Conservation (phyloP, 805 yeast genomes). For the Lipomyces yamadae region DNA sequence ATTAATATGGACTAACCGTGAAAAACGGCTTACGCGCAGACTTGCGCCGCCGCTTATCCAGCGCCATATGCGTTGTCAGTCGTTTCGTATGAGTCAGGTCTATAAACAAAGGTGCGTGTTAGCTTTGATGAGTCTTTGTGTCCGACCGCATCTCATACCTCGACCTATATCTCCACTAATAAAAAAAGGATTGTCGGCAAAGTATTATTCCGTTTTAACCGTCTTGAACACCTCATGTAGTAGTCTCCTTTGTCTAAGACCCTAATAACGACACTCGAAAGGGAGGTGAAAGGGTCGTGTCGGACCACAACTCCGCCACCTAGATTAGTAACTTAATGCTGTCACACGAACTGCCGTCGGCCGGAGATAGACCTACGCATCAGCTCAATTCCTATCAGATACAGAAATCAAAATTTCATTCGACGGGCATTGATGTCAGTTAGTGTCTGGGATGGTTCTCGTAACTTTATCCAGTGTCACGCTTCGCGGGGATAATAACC, state of each 20-base stretch:
- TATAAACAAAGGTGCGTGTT: neutral
- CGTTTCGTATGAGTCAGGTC: neutral
- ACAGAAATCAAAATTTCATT: neutral
- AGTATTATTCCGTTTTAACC: neutral
- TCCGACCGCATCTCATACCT: neutral
- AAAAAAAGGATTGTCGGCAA: neutral
- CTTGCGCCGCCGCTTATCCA: slow-evolving; percentile 3
- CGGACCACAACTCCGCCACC: too few species aligned
- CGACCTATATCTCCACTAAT: neutral
- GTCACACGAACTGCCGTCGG: slow-evolving; percentile 1
- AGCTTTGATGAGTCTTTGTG: neutral
- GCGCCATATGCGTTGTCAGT: neutral
- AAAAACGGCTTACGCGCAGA: slow-evolving; percentile 1
- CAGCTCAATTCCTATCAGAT: neutral
- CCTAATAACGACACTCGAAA: neutral
- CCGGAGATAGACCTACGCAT: neutral
- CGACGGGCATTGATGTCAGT: neutral
- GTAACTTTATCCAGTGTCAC: too few species aligned
- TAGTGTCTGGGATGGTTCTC: too few species aligned
- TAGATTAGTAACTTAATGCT: too few species aligned
- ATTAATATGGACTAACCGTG: neutral
- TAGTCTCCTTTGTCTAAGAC: neutral
- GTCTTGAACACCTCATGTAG: neutral
- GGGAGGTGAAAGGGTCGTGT: too few species aligned
- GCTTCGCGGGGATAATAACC: too few species aligned